Evolutionary conservation across 768 basidiomycete species (phyloP).

Genomic region (Tylopilus sp.): DNA sequence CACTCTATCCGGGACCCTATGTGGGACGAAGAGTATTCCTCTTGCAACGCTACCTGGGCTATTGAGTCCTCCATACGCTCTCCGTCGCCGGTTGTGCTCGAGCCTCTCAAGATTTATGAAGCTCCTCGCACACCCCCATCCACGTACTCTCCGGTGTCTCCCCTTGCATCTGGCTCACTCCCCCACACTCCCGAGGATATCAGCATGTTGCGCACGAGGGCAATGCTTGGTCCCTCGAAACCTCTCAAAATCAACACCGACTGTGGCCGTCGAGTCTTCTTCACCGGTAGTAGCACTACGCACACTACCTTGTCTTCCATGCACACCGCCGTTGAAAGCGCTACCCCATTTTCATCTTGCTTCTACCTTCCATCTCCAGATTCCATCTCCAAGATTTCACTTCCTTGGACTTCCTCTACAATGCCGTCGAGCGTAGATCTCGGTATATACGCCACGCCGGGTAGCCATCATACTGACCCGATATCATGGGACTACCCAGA

Average conservation of each 20-base stretch:
- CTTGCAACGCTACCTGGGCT: constrained; percentile 54
- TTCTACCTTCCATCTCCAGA: constrained; percentile 50
- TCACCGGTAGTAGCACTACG: constrained; percentile 42
- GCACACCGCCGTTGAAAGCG: constrained; percentile 70
- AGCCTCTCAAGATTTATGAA: constrained; percentile 41
- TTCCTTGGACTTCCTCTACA: constrained; percentile 30
- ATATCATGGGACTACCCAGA: constrained; percentile 44
- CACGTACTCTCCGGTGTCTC: constrained; percentile 46
- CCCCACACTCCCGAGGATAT: constrained; percentile 58
- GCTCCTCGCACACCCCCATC: constrained; percentile 49
- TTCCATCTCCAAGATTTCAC: constrained; percentile 36
- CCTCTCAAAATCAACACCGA: constrained; percentile 60
- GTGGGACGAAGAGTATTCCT: constrained; percentile 37
- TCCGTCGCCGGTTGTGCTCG: constrained; percentile 35
- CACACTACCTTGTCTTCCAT: constrained; percentile 54
- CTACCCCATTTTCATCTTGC: constrained; percentile 55
- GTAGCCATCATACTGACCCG: constrained; percentile 51
- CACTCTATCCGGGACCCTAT: constrained; percentile 28
- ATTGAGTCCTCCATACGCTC: constrained; percentile 51
- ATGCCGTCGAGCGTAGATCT: constrained; percentile 39
- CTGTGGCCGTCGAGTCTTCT: constrained; percentile 34
- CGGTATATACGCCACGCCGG: constrained; percentile 38
- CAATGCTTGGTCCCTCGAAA: constrained; percentile 34
- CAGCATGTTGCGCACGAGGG: constrained; percentile 38
- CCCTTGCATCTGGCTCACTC: constrained; percentile 37